Evolutionary conservation across 192 early-diverging fungal species (phyloP), one percentile per base, ranked within the genome.

Genomic region (Rhizoclosmatium sp.): DNA sequence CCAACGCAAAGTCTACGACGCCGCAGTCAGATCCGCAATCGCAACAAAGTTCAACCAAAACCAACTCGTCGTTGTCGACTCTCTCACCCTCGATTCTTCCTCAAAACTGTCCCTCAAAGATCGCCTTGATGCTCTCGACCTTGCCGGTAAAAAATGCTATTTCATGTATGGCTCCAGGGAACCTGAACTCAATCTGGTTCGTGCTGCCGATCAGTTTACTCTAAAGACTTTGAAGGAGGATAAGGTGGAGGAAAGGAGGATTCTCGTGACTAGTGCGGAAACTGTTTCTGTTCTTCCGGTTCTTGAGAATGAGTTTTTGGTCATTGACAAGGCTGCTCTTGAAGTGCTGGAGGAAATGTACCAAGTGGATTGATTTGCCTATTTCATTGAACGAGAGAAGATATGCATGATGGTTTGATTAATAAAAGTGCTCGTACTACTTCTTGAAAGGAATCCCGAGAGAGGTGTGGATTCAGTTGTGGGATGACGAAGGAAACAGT

Each of bases 41-140:
- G 92, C 94, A 23, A 87, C 93, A 58, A 99, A 99, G 83, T 97
- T 91, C 82, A 85, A 87, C 23, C 96, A 80, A 51, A 80, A 96
- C 82, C 95, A 98, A 82, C 81, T 99, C 21, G 78, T 93, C 2
- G 83, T 99, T 71, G 95, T 97, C 0, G 94, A 98, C 71, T 45
- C 23, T 4, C 79, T 90, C 23, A 2, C 65, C 23, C 9, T 75
- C 16, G 42, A 45, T 44, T 58, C 65, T 14, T 7, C n/a, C 10
- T 5, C 21, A 12, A 87, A 85, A 49, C 40, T 12, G 2, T 70
- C 62, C 2, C 73, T 89, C 14, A 4, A 21, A 9, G 76, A 78
- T 9, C 61, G 45, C 9, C 78, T 90, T 41, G 69, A n/a, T 10
- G 65, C 44, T 47, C 54, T 85, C 19, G 80, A 64, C 2, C n/a